Evolutionary conservation across 805 yeast genomes (phyloP).

Genomic region (Brettanomyces custersianus): DNA sequence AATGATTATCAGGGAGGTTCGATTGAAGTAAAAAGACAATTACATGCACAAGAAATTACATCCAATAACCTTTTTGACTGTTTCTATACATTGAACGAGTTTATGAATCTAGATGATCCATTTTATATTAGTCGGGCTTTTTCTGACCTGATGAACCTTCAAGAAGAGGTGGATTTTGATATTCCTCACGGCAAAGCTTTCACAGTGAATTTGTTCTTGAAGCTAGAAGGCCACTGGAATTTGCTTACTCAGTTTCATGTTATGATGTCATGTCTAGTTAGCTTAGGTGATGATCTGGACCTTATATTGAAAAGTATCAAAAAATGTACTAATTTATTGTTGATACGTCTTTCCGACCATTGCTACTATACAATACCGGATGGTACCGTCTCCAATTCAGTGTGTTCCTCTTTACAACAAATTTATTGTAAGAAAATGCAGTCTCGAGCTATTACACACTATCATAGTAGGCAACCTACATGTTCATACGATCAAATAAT

Average conservation of each 20-base stretch:
- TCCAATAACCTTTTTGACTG: slow-evolving; percentile 21
- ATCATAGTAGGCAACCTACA: slow-evolving; percentile 14
- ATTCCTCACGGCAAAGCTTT: slow-evolving; percentile 13
- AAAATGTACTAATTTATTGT: slow-evolving; percentile 17
- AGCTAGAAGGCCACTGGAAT: slow-evolving; percentile 14
- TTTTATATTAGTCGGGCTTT: slow-evolving; percentile 29
- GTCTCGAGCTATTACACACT: slow-evolving; percentile 2
- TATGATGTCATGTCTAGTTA: slow-evolving; percentile 22
- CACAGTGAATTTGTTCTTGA: slow-evolving; percentile 17
- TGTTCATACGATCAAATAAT: slow-evolving; percentile 32
- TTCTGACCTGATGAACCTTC: slow-evolving; percentile 16
- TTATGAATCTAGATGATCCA: slow-evolving; percentile 15
- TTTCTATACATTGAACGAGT: slow-evolving; percentile 28
- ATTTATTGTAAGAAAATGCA: slow-evolving; percentile 3
- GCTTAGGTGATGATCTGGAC: slow-evolving; percentile 23
- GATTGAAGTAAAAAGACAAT: slow-evolving; percentile 18
- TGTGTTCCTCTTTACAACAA: slow-evolving; percentile 7
- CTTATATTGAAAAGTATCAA: slow-evolving; percentile 10
- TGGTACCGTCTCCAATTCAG: slow-evolving; percentile 8
- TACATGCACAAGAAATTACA: slow-evolving; percentile 21
- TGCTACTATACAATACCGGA: slow-evolving; percentile 22
- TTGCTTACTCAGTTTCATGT: slow-evolving; percentile 18
- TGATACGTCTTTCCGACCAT: slow-evolving; percentile 22
- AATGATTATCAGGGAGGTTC: background rate
- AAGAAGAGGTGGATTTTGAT: slow-evolving; percentile 17